These are phyloP conservation scores for Arthrobotrys sphaeroides DNA, from an alignment of 2,329 filamentous ascomycete genomes.

Conservation along the genomic window DNA sequence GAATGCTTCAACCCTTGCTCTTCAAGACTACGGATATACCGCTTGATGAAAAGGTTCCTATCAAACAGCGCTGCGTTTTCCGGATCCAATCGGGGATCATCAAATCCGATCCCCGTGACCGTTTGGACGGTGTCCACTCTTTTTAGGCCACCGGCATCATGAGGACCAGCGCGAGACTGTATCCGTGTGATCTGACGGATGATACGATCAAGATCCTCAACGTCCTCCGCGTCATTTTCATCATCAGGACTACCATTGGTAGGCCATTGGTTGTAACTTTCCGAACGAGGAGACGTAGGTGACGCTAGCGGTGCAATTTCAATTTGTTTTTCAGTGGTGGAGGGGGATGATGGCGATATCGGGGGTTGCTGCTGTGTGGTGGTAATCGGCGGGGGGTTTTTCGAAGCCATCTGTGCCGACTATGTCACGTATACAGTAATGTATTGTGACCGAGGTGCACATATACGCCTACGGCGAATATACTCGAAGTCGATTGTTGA, in stretches of 20 bases:
- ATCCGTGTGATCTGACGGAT: conserved; percentile 33
- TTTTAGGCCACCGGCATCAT: background rate
- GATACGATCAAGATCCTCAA: conserved; percentile 33
- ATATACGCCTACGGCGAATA: no score
- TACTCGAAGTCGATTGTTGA: no score
- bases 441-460: no score
- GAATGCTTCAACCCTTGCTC: conserved; percentile 28
- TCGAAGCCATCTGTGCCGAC: no score
- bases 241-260: no score
- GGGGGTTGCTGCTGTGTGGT: background rate
- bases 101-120: conserved; percentile 4
- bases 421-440: no score
- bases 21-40: conserved; percentile 22
- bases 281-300: background rate
- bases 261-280: background rate
- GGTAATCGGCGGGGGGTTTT: background rate
- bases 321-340: conserved; percentile 14
- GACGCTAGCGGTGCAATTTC: conserved; percentile 7
- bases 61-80: conserved; percentile 4
- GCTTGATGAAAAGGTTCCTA: conserved; percentile 20
- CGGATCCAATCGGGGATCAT: conserved; percentile 33
- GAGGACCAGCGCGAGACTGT: conserved; percentile 4
- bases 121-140: conserved; percentile 15
- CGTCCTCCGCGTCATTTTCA: background rate
- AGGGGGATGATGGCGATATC: no score